Evolutionary conservation across 306 rosid species (phyloP).

Genomic region (Heteromeles arbutifolia): DNA sequence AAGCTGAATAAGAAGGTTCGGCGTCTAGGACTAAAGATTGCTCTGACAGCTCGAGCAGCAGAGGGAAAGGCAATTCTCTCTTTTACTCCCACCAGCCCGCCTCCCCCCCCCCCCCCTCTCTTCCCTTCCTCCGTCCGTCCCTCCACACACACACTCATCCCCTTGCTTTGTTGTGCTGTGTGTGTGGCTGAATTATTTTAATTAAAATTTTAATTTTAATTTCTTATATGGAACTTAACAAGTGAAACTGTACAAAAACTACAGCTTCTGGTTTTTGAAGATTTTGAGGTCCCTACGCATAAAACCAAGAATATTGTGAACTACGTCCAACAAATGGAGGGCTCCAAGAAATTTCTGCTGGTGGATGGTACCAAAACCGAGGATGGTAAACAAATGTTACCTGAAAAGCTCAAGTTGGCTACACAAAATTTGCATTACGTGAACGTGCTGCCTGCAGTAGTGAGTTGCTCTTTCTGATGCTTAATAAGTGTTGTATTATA

Average conservation of each 20-base stretch:
- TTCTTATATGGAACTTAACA: constrained; percentile 10
- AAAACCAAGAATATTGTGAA: constrained; percentile 74
- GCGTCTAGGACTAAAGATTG: constrained; percentile 77
- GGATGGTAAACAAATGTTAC: constrained; percentile 8
- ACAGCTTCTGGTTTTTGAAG: constrained; percentile 84
- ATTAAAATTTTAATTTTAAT: neutral
- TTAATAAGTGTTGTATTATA: neutral
- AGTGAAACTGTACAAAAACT: constrained; percentile 3
- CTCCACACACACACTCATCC: too few species aligned
- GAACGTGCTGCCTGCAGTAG: constrained; percentile 75
- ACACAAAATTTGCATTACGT: constrained; percentile 90
- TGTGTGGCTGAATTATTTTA: neutral
- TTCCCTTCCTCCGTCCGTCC: too few species aligned
- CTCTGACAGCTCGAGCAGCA: constrained; percentile 86
- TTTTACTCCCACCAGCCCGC: neutral
- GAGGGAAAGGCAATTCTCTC: constrained; percentile 84
- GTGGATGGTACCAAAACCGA: constrained; percentile 46
- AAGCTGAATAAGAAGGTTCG: constrained; percentile 91
- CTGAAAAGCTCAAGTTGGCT: constrained; percentile 75
- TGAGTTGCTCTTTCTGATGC: constrained; percentile 39
- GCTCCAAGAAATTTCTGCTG: constrained; percentile 59
- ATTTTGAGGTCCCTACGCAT: constrained; percentile 79
- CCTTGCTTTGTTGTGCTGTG: neutral
- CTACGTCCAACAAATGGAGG: constrained; percentile 55
- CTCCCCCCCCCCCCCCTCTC: too few species aligned